A percentile compares a stretch with the other conserved stretches of the same genome.
Conservation (phyloP, 75 land plant genomes). For the Selaginella moellendorffii region DNA sequence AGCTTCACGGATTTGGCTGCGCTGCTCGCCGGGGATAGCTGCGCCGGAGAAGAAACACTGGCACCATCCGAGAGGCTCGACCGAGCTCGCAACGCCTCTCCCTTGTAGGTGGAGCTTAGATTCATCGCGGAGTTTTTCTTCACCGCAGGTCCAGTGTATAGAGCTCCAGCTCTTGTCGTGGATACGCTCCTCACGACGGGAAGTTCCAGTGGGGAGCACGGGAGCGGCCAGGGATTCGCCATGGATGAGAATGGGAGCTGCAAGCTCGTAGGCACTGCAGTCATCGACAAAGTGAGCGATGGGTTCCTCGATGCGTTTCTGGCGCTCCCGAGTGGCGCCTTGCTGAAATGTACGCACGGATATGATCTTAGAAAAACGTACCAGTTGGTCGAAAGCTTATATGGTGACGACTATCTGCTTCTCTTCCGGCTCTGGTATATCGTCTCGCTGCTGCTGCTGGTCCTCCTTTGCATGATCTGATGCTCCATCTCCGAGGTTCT, state of each 20-base stretch:
- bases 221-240: slow-evolving; percentile 26
- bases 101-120: slow-evolving; percentile 40
- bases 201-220: slow-evolving; percentile 12
- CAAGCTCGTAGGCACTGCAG: slow-evolving; percentile 67
- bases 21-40: background rate
- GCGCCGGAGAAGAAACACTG: too few relatives aligned
- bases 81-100: too few relatives aligned
- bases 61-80: too few relatives aligned
- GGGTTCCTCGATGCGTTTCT: slow-evolving; percentile 50
- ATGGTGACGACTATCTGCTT: too few relatives aligned
- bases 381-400: too few relatives aligned
- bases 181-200: slow-evolving; percentile 64
- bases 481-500: too few relatives aligned
- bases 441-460: too few relatives aligned
- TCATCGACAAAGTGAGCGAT: slow-evolving; percentile 51
- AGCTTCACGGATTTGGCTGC: slow-evolving; percentile 23
- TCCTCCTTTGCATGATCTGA: too few relatives aligned
- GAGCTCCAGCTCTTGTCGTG: slow-evolving; percentile 65
- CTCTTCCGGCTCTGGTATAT: too few relatives aligned
- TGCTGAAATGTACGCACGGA: slow-evolving; percentile 45
- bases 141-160: slow-evolving; percentile 45
- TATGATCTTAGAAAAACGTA: too few relatives aligned
- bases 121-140: slow-evolving; percentile 59
- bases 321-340: slow-evolving; percentile 68
- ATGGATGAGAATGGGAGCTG: slow-evolving; percentile 53